Evolutionary conservation across 2,329 filamentous ascomycete species (phyloP).

Genomic region (Byssochlamys sp.): DNA sequence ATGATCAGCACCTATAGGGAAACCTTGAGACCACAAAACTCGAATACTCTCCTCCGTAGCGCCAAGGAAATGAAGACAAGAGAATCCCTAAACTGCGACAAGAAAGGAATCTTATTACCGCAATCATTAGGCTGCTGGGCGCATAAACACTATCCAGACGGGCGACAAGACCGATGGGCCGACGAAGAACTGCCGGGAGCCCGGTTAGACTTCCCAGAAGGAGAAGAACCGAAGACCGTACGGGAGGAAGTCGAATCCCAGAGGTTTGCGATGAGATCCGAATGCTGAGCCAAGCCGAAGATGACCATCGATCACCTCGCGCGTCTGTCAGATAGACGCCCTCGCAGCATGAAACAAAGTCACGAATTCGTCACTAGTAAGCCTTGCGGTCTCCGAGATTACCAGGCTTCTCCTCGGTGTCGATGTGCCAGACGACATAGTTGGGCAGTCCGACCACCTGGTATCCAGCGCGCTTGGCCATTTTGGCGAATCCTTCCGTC

Average conservation of each 20-base stretch:
- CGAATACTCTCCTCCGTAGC: slow-evolving; percentile 23
- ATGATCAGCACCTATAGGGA: slow-evolving; percentile 2
- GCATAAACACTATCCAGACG: slow-evolving; percentile 14
- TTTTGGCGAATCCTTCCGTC: slow-evolving; percentile 96
- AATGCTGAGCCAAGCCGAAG: neutral
- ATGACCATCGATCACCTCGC: neutral
- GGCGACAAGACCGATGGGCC: slow-evolving; percentile 7
- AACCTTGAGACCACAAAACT: slow-evolving; percentile 22
- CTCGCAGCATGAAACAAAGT: neutral
- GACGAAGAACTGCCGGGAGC: slow-evolving; percentile 6
- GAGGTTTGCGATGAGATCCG: neutral
- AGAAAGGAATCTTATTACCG: slow-evolving; percentile 24
- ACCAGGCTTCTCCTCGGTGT: slow-evolving; percentile 86
- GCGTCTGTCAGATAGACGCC: neutral
- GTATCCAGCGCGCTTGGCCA: slow-evolving; percentile 94
- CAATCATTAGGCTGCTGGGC: slow-evolving; percentile 23
- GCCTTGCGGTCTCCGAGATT: slow-evolving; percentile 46
- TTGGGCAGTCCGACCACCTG: slow-evolving; percentile 86
- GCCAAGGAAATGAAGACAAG: slow-evolving; percentile 24
- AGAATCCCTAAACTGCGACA: slow-evolving; percentile 22
- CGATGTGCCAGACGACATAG: slow-evolving; percentile 97
- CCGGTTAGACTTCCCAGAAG: neutral
- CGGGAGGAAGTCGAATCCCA: slow-evolving; percentile 9
- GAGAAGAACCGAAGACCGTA: slow-evolving; percentile 1
- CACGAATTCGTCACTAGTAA: slow-evolving; percentile 16